Evolutionary conservation across 129 eudicot genomes (phyloP).

Genomic region (Chrysanthemum lavandulifolium): DNA sequence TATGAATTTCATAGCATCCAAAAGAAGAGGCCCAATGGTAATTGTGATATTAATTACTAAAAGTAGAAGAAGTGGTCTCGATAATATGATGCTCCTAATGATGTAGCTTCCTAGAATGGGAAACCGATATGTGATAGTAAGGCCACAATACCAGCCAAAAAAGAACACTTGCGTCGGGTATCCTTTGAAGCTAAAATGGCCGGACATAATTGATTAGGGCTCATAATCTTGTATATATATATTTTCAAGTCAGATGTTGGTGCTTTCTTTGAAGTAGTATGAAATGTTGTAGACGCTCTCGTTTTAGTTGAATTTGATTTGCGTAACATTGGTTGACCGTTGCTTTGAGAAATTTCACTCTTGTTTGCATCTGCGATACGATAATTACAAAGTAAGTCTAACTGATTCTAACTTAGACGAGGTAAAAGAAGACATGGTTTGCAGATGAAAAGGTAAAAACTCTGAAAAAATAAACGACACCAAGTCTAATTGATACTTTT

Average conservation of each 20-base stretch:
- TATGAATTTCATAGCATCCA: constrained; percentile 30
- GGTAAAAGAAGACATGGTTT: neutral
- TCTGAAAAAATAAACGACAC: neutral
- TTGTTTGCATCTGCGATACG: constrained; percentile 22
- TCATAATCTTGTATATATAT: constrained; percentile 25
- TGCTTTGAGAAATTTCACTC: constrained; percentile 17
- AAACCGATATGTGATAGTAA: constrained; percentile 52
- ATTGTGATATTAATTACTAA: constrained; percentile 56
- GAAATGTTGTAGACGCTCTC: neutral
- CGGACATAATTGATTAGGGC: constrained; percentile 43
- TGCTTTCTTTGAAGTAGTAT: constrained; percentile 12
- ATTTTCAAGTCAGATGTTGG: constrained; percentile 22
- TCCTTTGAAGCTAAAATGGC: constrained; percentile 62
- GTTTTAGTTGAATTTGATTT: constrained; percentile 21
- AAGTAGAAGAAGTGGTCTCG: constrained; percentile 71
- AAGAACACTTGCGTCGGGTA: constrained; percentile 46
- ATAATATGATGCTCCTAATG: constrained; percentile 42
- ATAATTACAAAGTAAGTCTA: neutral
- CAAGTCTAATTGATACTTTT: no score
- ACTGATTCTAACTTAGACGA: neutral
- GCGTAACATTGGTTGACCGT: constrained; percentile 10
- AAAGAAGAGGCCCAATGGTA: constrained; percentile 44
- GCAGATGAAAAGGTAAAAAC: no score
- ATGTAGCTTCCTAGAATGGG: constrained; percentile 44
- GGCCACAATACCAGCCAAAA: constrained; percentile 56